A percentile compares a stretch with the other conserved stretches of the same genome.
phyloP scores from a whole-genome alignment of 805 yeast genomes.

The Wickerhamiella alocasiicola region DNA sequence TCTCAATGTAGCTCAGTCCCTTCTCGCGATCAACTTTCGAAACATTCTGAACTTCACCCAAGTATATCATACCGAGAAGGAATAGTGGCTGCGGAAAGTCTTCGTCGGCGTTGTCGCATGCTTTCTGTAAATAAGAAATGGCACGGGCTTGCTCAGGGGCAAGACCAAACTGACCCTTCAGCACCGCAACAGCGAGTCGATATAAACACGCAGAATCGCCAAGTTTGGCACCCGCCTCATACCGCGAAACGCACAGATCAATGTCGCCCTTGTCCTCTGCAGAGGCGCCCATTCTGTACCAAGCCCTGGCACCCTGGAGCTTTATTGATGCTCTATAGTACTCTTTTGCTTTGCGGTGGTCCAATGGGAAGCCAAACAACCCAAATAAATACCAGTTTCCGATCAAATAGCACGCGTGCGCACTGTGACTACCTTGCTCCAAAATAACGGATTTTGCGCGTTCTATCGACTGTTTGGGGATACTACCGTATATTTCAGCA shows the following conservation, averaged over 20 bases:
- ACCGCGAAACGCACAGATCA: conserved; percentile 25
- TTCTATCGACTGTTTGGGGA: conserved; percentile 17
- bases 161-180: conserved; percentile 26
- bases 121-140: conserved; percentile 18
- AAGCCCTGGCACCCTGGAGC: conserved; percentile 26
- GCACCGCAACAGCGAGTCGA: conserved; percentile 27
- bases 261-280: conserved; percentile 26
- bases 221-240: conserved; percentile 27
- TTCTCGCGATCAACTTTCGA: conserved; percentile 6
- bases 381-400: conserved; percentile 26
- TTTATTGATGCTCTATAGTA: conserved; percentile 26
- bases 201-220: conserved; percentile 31
- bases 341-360: conserved; percentile 19
- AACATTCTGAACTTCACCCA: conserved; percentile 25
- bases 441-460: conserved; percentile 20
- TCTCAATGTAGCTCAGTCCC: conserved; percentile 25
- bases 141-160: conserved; percentile 21
- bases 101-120: conserved; percentile 26
- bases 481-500: conserved; percentile 23
- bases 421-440: conserved; percentile 13
- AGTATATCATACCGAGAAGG: conserved; percentile 27
- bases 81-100: conserved; percentile 32
- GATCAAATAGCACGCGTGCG: conserved; percentile 22
- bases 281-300: conserved; percentile 28
- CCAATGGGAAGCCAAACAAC: conserved; percentile 18